These are phyloP conservation scores for Brassica juncea DNA, from an alignment of 345 rosid genomes.

Conservation along the genomic window DNA sequence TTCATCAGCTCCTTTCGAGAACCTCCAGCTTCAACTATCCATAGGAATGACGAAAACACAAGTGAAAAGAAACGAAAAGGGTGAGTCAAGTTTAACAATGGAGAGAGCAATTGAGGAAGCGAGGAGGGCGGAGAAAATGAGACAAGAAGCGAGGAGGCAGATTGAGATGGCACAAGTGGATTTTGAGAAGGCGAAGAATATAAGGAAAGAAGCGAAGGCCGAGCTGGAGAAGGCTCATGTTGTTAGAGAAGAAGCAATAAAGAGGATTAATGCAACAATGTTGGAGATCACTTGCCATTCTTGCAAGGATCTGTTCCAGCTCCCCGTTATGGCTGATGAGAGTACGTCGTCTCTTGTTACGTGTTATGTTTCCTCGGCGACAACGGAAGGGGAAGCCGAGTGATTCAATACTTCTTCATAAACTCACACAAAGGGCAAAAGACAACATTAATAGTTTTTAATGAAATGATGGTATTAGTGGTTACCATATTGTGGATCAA, in stretches of 20 bases:
- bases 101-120: constrained; percentile 50
- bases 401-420: constrained; percentile 11
- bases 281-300: constrained; percentile 74
- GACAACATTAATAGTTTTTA: background rate
- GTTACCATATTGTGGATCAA: constrained; percentile 14
- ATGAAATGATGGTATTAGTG: background rate
- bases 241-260: constrained; percentile 63
- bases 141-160: constrained; percentile 65
- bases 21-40: constrained; percentile 40
- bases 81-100: constrained; percentile 38
- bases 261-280: constrained; percentile 61
- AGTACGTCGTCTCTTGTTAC: constrained; percentile 32
- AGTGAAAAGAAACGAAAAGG: constrained; percentile 21
- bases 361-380: constrained; percentile 37
- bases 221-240: constrained; percentile 71
- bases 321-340: constrained; percentile 36
- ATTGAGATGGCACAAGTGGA: constrained; percentile 80
- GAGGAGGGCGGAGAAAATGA: constrained; percentile 63
- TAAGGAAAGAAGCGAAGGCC: constrained; percentile 75
- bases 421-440: constrained; percentile 2
- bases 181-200: constrained; percentile 71
- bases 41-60: constrained; percentile 39
- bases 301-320: constrained; percentile 68
- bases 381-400: constrained; percentile 29
- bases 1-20: constrained; percentile 20